Base-by-base conservation (phyloP, 306 rosid genomes). In the Trifolium dubium region DNA sequence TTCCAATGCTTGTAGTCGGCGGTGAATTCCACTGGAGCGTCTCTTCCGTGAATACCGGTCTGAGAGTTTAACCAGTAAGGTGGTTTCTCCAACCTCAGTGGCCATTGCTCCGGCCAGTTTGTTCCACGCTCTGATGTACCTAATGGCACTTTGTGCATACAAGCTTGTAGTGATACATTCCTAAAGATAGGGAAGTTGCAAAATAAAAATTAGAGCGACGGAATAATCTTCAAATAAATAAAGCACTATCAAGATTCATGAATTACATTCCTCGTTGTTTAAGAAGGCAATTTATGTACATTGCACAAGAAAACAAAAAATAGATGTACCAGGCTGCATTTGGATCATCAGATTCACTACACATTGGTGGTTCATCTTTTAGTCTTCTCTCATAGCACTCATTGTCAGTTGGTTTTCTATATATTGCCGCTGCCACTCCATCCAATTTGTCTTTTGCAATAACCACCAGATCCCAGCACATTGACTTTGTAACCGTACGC, bases 401-500 rank as follows among this genome's bases (percentile, higher is more conserved):
- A 60, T 92, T 92, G 76, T 92, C 83, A 53, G 90, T 78, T 67
- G 97, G 93, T 77, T 92, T 92, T 83, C 90, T 86, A 80, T 83
- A 92, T 80, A 92, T 79, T 43, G 97, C 97, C 10, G 91, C 91
- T 43, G 87, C 92, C 40, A 92, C 91, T 69, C 80, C 90, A 78
- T 92, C 79, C 72, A 89, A 62, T 72, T 70, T 89, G 84, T 92
- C 96, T 63, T 82, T 85, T 37, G 59, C 80, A 78, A 89, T 74
- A 35, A 72, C 86, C 78, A 92, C 81, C 73, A 84, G 81, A 78
- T 92, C 91, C 97, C 97, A 92, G 82, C 96, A 92, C 85, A 92
- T 89, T 58, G 97, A 80, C 85, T 85, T 89, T 15, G 92, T 88
- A 73, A 92, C 55, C 77, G 74, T 61, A 56, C 85, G 64, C 97